Conservation (phyloP, 169 alveolate genomes). For the Plasmodium coatneyi region DNA sequence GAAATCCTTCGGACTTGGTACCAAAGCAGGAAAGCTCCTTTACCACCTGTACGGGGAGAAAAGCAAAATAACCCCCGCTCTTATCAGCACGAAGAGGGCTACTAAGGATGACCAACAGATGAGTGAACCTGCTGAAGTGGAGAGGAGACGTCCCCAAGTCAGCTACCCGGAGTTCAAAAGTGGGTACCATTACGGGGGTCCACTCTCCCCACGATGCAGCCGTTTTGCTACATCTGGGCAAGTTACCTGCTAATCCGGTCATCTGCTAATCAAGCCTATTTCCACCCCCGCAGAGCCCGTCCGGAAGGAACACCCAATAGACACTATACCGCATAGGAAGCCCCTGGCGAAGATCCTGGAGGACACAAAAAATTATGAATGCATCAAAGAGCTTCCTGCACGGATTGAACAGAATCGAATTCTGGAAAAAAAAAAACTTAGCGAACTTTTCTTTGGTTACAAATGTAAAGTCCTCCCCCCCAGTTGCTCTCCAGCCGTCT, state of each 20-base stretch:
- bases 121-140: background rate
- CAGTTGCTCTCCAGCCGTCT: constrained; percentile 47
- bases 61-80: constrained; percentile 42
- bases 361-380: constrained; percentile 63
- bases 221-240: background rate
- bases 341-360: constrained; percentile 61
- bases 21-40: constrained; percentile 68
- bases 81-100: background rate
- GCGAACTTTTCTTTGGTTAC: constrained; percentile 16
- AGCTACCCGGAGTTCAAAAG: constrained; percentile 20
- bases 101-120: background rate
- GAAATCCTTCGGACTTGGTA: constrained; percentile 69
- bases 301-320: constrained; percentile 30
- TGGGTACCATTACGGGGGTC: background rate
- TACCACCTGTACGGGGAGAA: constrained; percentile 60
- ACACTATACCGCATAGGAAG: constrained; percentile 51
- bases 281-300: background rate
- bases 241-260: background rate
- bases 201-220: background rate
- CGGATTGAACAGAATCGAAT: constrained; percentile 23
- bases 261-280: background rate
- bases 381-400: constrained; percentile 36
- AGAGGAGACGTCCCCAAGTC: constrained; percentile 4
- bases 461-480: constrained; percentile 63
- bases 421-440: constrained; percentile 32